phyloP scores from a whole-genome alignment of 306 rosid species.

The Sicyos baderoa region DNA sequence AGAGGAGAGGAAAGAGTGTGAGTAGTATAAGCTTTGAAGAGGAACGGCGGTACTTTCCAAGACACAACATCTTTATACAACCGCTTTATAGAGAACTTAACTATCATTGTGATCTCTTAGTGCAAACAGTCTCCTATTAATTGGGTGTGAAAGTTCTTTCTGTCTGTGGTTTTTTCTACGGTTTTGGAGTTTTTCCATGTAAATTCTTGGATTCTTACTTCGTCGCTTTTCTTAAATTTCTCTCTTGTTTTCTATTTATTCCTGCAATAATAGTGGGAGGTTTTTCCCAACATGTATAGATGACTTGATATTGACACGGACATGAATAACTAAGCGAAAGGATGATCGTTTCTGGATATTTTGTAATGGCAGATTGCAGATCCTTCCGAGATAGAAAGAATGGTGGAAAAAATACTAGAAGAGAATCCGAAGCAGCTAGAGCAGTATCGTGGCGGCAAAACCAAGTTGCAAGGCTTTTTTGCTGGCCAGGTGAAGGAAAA shows the following conservation, averaged over 20 bases:
- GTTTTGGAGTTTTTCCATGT: no score
- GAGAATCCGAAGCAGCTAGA: constrained; percentile 90
- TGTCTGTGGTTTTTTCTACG: neutral
- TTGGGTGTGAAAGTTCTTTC: no score
- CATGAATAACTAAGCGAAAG: neutral
- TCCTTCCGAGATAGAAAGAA: constrained; percentile 70
- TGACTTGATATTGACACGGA: neutral
- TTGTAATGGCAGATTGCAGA: constrained; percentile 55
- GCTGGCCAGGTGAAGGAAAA: constrained; percentile 74
- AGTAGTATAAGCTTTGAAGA: no score
- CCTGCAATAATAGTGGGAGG: no score
- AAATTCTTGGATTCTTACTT: no score
- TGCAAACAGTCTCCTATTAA: no score
- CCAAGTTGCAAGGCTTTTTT: constrained; percentile 76
- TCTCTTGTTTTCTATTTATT: no score
- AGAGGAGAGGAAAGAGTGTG: no score
- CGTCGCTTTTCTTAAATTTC: neutral
- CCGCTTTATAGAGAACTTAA: no score
- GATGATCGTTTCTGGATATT: neutral
- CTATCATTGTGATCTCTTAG: no score
- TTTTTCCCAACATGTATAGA: neutral
- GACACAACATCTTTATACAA: no score
- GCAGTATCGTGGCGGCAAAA: constrained; percentile 77
- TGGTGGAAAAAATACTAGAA: constrained; percentile 63
- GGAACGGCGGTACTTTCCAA: no score